These are phyloP conservation scores for Entomortierella parvispora DNA, from an alignment of 192 early-diverging fungal genomes.

Conservation along the genomic window DNA sequence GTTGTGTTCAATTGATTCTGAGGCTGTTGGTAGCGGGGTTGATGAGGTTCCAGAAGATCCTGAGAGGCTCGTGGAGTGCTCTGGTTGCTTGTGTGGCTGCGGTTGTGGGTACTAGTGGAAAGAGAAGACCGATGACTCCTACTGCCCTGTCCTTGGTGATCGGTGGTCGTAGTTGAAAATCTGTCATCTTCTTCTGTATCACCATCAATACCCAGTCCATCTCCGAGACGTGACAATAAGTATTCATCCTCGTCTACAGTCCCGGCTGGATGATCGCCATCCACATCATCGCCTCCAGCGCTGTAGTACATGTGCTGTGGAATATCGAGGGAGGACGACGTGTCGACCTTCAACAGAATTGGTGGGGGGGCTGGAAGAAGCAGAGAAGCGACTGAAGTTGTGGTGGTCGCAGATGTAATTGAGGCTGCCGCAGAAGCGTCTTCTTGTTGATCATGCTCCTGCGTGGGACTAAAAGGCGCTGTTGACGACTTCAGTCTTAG, in stretches of 20 bases:
- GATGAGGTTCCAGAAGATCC: neutral
- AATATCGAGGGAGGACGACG: slow-evolving; percentile 21
- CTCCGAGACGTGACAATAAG: slow-evolving; percentile 5
- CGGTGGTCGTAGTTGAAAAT: slow-evolving; percentile 10
- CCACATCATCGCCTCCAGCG: slow-evolving; percentile 44
- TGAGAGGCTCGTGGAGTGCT: slow-evolving; percentile 4
- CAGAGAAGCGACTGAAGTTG: slow-evolving; percentile 14
- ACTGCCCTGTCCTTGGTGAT: neutral
- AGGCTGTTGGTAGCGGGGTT: slow-evolving; percentile 7
- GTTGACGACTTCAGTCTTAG: slow-evolving; percentile 18
- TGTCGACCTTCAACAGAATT: slow-evolving; percentile 30
- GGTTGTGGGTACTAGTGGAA: neutral
- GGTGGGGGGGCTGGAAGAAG: slow-evolving; percentile 28
- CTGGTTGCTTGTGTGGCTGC: neutral
- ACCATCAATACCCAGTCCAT: slow-evolving; percentile 4
- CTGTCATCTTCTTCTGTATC: slow-evolving; percentile 32
- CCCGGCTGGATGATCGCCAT: slow-evolving; percentile 31
- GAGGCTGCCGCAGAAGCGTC: slow-evolving; percentile 8
- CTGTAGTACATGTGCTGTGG: slow-evolving; percentile 43
- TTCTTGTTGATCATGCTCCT: slow-evolving; percentile 7
- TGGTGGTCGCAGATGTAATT: slow-evolving; percentile 1
- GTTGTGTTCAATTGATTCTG: slow-evolving; percentile 12
- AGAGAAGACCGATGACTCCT: neutral
- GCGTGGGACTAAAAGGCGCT: neutral
- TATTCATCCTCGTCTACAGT: neutral